phyloP scores from a whole-genome alignment of 2,329 filamentous ascomycete species.

The Scedosporium boydii region DNA sequence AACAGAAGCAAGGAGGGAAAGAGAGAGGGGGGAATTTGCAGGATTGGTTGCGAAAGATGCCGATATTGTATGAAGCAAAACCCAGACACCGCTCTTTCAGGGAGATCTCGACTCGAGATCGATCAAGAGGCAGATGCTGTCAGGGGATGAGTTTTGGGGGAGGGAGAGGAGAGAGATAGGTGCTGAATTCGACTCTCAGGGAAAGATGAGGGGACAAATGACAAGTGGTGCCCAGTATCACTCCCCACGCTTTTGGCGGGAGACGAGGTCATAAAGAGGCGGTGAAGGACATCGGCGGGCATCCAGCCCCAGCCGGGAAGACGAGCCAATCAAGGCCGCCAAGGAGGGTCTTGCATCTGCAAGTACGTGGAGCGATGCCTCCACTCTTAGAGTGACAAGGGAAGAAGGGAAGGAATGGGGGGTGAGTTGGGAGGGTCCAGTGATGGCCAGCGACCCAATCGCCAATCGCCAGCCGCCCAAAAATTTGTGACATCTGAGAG shows the following conservation, averaged over 20 bases:
- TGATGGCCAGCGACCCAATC: slow-evolving; percentile 12
- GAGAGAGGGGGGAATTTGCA: slow-evolving; percentile 18
- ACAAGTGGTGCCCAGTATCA: slow-evolving; percentile 2
- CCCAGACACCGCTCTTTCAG: slow-evolving; percentile 33
- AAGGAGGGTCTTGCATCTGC: slow-evolving; percentile 6
- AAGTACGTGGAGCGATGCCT: slow-evolving; percentile 6
- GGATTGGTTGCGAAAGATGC: slow-evolving; percentile 19
- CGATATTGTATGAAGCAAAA: slow-evolving; percentile 26
- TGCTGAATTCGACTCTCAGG: slow-evolving; percentile 8
- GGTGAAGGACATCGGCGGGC: slow-evolving; percentile 18
- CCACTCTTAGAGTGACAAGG: slow-evolving; percentile 10
- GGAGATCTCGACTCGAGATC: slow-evolving; percentile 10
- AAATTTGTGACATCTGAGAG: slow-evolving; percentile 7
- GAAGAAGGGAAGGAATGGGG: slow-evolving; percentile 2
- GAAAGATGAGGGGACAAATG: slow-evolving; percentile 8
- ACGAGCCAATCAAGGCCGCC: slow-evolving; percentile 16
- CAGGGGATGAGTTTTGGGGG: slow-evolving; percentile 5
- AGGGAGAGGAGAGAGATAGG: slow-evolving; percentile 7
- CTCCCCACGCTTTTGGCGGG: slow-evolving; percentile 5
- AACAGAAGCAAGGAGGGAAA: slow-evolving; percentile 9
- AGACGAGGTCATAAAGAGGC: slow-evolving; percentile 15
- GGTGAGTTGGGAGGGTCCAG: slow-evolving; percentile 9
- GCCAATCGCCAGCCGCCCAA: slow-evolving; percentile 12
- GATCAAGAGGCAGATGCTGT: slow-evolving; percentile 7
- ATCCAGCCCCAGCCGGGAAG: slow-evolving; percentile 16